Percentiles rank a stretch among this genome's conserved stretches.
Evolutionary conservation across 2,329 filamentous ascomycete species (phyloP).

Genomic region (Apiospora arundinis): DNA sequence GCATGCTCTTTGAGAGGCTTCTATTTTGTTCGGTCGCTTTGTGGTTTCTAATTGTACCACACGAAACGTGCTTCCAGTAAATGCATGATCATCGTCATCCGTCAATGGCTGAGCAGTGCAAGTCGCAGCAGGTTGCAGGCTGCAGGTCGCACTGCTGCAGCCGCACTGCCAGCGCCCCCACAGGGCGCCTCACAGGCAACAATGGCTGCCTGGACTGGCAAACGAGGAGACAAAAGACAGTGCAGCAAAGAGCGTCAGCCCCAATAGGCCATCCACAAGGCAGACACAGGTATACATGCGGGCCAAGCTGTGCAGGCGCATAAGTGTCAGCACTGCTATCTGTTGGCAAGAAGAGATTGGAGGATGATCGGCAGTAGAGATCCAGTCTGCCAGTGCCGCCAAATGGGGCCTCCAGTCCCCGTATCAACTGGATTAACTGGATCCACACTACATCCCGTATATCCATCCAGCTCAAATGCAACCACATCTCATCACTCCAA

Average conservation of each 20-base stretch:
- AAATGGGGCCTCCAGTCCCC: background rate
- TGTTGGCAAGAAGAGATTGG: background rate
- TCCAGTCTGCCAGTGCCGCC: background rate
- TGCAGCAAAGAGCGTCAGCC: background rate
- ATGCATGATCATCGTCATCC: too few relatives aligned
- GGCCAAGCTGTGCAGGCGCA: conserved; percentile 6
- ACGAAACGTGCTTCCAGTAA: too few relatives aligned
- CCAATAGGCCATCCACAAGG: background rate
- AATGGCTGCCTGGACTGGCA: background rate
- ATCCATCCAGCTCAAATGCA: background rate
- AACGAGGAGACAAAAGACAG: background rate
- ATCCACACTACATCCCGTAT: background rate
- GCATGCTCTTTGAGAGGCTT: too few relatives aligned
- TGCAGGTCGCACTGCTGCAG: background rate
- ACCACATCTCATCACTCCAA: too few relatives aligned
- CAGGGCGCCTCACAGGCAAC: background rate
- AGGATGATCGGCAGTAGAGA: background rate
- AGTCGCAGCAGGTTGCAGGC: too few relatives aligned
- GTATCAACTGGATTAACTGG: background rate
- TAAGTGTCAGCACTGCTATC: background rate
- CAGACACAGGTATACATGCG: conserved; percentile 1
- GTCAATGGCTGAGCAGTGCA: too few relatives aligned
- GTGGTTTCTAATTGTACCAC: too few relatives aligned
- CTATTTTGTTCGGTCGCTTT: too few relatives aligned
- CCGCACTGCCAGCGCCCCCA: background rate